phyloP scores from a whole-genome alignment of 306 rosid genomes.

The Herpetospermum pedunculosum region DNA sequence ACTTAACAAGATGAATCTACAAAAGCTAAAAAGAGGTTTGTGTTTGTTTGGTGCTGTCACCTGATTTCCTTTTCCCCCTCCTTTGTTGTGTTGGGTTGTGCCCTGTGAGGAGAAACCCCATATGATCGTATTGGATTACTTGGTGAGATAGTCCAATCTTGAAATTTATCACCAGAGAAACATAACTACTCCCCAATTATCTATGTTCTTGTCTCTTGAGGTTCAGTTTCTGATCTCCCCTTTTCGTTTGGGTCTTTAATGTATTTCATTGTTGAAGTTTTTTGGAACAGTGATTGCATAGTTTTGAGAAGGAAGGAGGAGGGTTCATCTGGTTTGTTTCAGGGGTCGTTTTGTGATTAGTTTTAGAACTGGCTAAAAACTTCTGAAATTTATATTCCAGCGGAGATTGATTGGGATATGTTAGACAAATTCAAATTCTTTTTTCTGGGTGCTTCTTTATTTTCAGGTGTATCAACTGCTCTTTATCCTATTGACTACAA shows the following conservation, averaged over 20 bases:
- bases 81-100: too few relatives aligned
- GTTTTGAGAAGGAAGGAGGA: background rate
- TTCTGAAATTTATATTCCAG: too few relatives aligned
- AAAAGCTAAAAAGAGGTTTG: too few relatives aligned
- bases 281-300: background rate
- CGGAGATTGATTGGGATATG: too few relatives aligned
- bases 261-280: background rate
- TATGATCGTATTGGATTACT: conserved; percentile 16
- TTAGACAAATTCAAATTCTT: too few relatives aligned
- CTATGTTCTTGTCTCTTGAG: background rate
- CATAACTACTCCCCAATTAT: background rate
- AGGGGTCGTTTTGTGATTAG: background rate
- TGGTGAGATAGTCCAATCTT: conserved; percentile 34
- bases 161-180: conserved; percentile 24
- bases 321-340: conserved; percentile 3
- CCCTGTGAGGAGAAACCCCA: conserved; percentile 12
- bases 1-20: background rate
- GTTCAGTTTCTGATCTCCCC: background rate
- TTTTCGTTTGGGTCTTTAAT: background rate
- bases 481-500: too few relatives aligned
- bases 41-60: too few relatives aligned
- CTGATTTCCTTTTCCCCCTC: too few relatives aligned
- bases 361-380: conserved; percentile 46
- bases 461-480: too few relatives aligned
- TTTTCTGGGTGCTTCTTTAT: too few relatives aligned